Conservation (phyloP, 345 rosid species). For the Euclidium syriacum region DNA sequence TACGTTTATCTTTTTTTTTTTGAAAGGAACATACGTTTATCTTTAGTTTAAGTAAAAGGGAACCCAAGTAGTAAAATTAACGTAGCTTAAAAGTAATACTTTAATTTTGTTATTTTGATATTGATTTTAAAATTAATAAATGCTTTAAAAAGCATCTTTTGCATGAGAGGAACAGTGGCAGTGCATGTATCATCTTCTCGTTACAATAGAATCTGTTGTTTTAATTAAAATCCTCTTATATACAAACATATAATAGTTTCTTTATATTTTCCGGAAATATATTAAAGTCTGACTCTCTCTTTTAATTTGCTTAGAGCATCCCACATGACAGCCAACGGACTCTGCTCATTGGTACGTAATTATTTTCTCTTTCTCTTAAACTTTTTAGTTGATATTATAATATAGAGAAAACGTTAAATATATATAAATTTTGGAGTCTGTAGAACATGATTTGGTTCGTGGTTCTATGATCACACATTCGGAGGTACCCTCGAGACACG, state of each 20-base stretch:
- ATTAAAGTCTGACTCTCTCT: background rate
- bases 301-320: slow-evolving; percentile 16
- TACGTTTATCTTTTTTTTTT: slow-evolving; percentile 18
- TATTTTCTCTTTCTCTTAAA: slow-evolving; percentile 20
- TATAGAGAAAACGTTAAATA: background rate
- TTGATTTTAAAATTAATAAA: slow-evolving; percentile 7
- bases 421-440: slow-evolving; percentile 6
- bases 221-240: slow-evolving; percentile 3
- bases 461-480: slow-evolving; percentile 31
- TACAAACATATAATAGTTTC: background rate
- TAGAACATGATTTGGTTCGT: slow-evolving; percentile 34
- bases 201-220: slow-evolving; percentile 29
- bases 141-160: slow-evolving; percentile 22
- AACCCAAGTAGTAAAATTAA: slow-evolving; percentile 18
- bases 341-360: slow-evolving; percentile 24
- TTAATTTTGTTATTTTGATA: slow-evolving; percentile 18
- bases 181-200: slow-evolving; percentile 35
- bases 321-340: slow-evolving; percentile 33
- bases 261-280: background rate
- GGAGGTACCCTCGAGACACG: slow-evolving; percentile 28
- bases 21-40: slow-evolving; percentile 23
- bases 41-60: slow-evolving; percentile 15
- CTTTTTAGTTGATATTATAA: slow-evolving; percentile 3
- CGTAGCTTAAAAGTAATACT: slow-evolving; percentile 30
- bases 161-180: slow-evolving; percentile 35